Evolutionary conservation across 2,329 filamentous ascomycete genomes (phyloP).

Genomic region (Didymella pinodella): DNA sequence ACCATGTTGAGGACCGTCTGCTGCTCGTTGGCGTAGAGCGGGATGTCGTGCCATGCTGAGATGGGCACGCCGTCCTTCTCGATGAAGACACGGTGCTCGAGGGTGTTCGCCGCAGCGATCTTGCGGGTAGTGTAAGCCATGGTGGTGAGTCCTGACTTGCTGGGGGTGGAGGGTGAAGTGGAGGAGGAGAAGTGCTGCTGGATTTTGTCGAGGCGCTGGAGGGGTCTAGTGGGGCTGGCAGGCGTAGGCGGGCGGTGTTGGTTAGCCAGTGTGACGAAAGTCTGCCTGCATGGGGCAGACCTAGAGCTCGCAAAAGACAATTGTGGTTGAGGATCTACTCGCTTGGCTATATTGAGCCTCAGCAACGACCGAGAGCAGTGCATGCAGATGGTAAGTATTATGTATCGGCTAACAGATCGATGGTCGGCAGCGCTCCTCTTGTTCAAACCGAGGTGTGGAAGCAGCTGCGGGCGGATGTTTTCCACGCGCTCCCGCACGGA

Average conservation of each 20-base stretch:
- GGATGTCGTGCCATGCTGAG: conserved; percentile 98
- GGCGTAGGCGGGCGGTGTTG: conserved; percentile 43
- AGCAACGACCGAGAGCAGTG: conserved; percentile 27
- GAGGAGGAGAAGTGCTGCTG: conserved; percentile 51
- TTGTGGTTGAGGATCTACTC: conserved; percentile 24
- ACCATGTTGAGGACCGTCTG: conserved; percentile 98
- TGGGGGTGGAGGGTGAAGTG: conserved; percentile 27
- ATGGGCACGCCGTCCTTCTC: conserved; percentile 95
- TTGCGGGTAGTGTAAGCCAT: conserved; percentile 84
- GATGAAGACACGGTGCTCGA: conserved; percentile 97
- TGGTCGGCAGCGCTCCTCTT: conserved; percentile 19
- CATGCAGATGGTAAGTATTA: conserved; percentile 36
- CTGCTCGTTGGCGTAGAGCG: conserved; percentile 95
- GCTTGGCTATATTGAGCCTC: conserved; percentile 38
- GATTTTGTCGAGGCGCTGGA: conserved; percentile 52
- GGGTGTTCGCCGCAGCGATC: conserved; percentile 86
- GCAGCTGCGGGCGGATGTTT: conserved; percentile 26
- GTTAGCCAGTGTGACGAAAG: conserved; percentile 52
- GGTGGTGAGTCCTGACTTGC: conserved; percentile 38
- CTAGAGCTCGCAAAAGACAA: conserved; percentile 32
- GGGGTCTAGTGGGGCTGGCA: conserved; percentile 50
- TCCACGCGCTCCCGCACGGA: conserved; percentile 20
- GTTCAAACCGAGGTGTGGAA: conserved; percentile 37
- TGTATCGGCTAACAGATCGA: conserved; percentile 27
- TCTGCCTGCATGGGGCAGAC: conserved; percentile 48